These are phyloP conservation scores for Flaveria robusta DNA, from an alignment of 129 eudicot genomes.

Conservation along the genomic window DNA sequence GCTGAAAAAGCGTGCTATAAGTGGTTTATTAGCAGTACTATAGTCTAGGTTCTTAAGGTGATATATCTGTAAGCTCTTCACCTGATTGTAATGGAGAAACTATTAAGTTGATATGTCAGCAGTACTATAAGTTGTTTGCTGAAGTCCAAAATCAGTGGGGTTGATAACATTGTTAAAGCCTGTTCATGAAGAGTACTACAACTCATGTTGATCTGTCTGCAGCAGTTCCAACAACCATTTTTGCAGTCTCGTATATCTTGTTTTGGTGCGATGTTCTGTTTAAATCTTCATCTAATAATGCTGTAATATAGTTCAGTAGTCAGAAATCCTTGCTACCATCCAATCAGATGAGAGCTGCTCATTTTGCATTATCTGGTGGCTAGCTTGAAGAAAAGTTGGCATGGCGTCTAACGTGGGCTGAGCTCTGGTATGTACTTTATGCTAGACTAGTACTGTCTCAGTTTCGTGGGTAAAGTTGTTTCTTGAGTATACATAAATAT, in stretches of 20 bases:
- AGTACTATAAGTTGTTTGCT: neutral
- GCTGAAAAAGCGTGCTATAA: slow-evolving; percentile 8
- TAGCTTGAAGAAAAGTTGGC: slow-evolving; percentile 30
- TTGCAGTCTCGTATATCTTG: slow-evolving; percentile 30
- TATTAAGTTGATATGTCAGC: slow-evolving; percentile 6
- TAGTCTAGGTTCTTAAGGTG: slow-evolving; percentile 25
- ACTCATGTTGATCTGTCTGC: slow-evolving; percentile 26
- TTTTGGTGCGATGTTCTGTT: slow-evolving; percentile 29
- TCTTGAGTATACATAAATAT: slow-evolving; percentile 17
- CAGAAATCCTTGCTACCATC: slow-evolving; percentile 25
- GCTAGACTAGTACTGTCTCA: slow-evolving; percentile 32
- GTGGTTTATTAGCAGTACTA: slow-evolving; percentile 16
- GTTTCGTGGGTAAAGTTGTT: slow-evolving; percentile 34
- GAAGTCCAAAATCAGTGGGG: slow-evolving; percentile 24
- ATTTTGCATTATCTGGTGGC: slow-evolving; percentile 36
- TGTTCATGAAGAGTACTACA: slow-evolving; percentile 19
- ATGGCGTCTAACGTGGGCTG: slow-evolving; percentile 29
- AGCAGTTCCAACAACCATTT: slow-evolving; percentile 30
- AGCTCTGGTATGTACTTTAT: slow-evolving; percentile 31
- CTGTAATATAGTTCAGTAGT: slow-evolving; percentile 33
- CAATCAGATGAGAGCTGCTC: slow-evolving; percentile 28
- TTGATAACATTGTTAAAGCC: slow-evolving; percentile 7
- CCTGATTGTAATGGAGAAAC: slow-evolving; percentile 24
- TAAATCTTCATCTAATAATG: slow-evolving; percentile 33
- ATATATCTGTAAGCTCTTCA: slow-evolving; percentile 1